These are phyloP conservation scores for Coemansia sp. DNA, from an alignment of 192 early-diverging fungal genomes.

Conservation along the genomic window DNA sequence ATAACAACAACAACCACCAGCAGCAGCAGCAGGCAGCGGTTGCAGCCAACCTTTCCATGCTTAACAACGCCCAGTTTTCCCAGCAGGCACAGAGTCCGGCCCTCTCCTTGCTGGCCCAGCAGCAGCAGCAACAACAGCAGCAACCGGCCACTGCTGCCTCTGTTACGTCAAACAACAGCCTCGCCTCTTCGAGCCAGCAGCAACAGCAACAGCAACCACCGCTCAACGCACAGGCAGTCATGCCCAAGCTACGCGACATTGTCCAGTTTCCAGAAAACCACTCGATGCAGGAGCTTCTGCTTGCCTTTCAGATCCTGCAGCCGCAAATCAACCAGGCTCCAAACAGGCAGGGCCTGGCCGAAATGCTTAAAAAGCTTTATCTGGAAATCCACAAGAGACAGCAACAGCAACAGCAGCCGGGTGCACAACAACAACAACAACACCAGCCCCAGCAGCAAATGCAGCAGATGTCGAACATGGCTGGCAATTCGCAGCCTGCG, in stretches of 20 bases:
- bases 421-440: constrained; percentile 15
- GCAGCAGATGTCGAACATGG: neutral
- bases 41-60: neutral
- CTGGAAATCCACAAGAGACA: constrained; percentile 14
- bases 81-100: constrained; percentile 14
- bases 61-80: constrained; percentile 14
- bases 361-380: constrained; percentile 13
- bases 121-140: constrained; percentile 22
- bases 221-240: neutral
- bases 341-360: constrained; percentile 12
- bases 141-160: constrained; percentile 8
- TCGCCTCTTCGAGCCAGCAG: no score
- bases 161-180: neutral
- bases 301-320: constrained; percentile 27
- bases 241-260: constrained; percentile 20
- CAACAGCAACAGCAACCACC: constrained; percentile 5
- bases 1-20: constrained; percentile 14
- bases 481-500: neutral
- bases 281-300: constrained; percentile 18
- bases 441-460: constrained; percentile 25
- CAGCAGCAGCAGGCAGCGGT: neutral
- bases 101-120: constrained; percentile 16
- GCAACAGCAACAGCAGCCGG: constrained; percentile 9
- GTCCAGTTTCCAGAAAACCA: constrained; percentile 29
- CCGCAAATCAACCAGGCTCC: neutral